A percentile compares a stretch with the other conserved stretches of the same genome.
phyloP scores from a whole-genome alignment of 148 eudicot genomes.

The Chenopodium album region DNA sequence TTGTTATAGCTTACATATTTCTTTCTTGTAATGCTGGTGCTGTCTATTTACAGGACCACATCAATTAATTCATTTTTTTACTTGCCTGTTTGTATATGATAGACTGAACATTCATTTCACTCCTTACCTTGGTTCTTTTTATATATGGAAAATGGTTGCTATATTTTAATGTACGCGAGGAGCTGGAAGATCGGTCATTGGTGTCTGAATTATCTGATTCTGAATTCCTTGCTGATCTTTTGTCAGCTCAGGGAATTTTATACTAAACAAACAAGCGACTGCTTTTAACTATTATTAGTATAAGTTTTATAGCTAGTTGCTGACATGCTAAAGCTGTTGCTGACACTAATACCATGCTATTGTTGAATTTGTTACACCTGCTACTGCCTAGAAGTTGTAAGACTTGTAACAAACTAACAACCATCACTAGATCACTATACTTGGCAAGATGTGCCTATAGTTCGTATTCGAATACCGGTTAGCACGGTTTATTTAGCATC shows the following conservation, averaged over 20 bases:
- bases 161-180: neutral
- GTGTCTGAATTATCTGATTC: neutral
- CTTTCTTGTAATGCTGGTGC: constrained; percentile 15
- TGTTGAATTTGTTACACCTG: neutral
- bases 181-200: neutral
- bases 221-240: neutral
- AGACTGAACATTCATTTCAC: neutral
- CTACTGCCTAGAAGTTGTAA: neutral
- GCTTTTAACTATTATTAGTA: too few species aligned
- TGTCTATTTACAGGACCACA: constrained; percentile 25
- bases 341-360: neutral
- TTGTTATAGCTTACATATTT: constrained; percentile 12
- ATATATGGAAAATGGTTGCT: neutral
- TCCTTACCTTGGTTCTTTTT: neutral
- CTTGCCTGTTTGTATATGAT: neutral
- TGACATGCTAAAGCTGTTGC: neutral
- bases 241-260: neutral
- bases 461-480: too few species aligned
- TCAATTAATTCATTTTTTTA: constrained; percentile 34
- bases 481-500: too few species aligned
- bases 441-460: neutral
- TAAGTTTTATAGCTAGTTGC: neutral
- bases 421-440: neutral
- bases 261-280: too few species aligned
- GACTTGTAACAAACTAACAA: neutral